Evolutionary conservation across 83 land plant species (phyloP).

Genomic region (Isoetes engelmannii): DNA sequence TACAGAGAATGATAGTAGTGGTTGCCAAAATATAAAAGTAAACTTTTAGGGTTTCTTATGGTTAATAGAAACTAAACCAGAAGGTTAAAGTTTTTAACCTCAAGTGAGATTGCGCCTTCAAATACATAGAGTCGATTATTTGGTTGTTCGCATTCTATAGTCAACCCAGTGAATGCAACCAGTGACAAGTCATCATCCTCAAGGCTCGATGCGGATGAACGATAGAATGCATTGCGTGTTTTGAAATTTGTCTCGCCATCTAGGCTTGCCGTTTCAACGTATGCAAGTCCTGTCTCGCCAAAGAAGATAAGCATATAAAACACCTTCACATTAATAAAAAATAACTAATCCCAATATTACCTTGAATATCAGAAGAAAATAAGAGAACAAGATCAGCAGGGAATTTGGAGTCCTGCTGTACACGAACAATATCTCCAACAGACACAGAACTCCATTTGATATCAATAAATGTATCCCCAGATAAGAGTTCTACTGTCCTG

Average conservation of each 20-base stretch:
- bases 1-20: too few relatives aligned
- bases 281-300: slow-evolving; percentile 27
- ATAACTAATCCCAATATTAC: not conserved
- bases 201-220: slow-evolving; percentile 14
- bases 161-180: slow-evolving; percentile 28
- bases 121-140: slow-evolving; percentile 32
- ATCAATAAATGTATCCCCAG: slow-evolving; percentile 16
- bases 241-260: slow-evolving; percentile 38
- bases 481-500: slow-evolving; percentile 19
- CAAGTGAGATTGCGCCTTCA: slow-evolving; percentile 36
- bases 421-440: slow-evolving; percentile 36
- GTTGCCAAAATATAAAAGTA: too few relatives aligned
- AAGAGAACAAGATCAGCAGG: slow-evolving; percentile 38
- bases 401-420: slow-evolving; percentile 22
- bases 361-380: slow-evolving; percentile 35
- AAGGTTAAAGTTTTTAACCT: slow-evolving; percentile 22
- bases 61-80: too few relatives aligned
- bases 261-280: slow-evolving; percentile 32
- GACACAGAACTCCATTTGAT: slow-evolving; percentile 27
- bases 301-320: not conserved
- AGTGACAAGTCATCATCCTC: slow-evolving; percentile 36
- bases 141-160: slow-evolving; percentile 35
- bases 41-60: too few relatives aligned
- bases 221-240: slow-evolving; percentile 28
- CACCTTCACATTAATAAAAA: not conserved